A percentile compares a stretch with the other conserved stretches of the same genome.
phyloP scores from a whole-genome alignment of 176 grass and related monocot species.

The Typha latifolia region DNA sequence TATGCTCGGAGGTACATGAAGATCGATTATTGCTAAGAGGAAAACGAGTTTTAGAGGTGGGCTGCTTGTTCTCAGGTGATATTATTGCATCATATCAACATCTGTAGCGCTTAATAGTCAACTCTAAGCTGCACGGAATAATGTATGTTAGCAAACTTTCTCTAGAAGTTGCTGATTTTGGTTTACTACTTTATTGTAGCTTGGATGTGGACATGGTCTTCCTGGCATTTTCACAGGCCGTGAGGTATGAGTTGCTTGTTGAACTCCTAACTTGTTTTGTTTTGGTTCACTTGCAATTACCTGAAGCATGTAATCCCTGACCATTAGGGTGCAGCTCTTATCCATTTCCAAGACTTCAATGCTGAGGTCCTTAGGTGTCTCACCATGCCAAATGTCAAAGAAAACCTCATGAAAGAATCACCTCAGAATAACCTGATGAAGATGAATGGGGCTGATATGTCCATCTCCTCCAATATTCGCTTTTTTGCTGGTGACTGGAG shows the following conservation, averaged over 20 bases:
- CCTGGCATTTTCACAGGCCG: constrained; percentile 72
- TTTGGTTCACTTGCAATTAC: background rate
- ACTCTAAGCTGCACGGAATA: background rate
- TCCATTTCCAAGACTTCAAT: constrained; percentile 99
- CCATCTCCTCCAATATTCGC: constrained; percentile 27
- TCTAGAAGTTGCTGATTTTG: constrained; percentile 19
- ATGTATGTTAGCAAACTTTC: background rate
- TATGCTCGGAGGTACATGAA: constrained; percentile 43
- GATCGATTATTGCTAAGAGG: constrained; percentile 36
- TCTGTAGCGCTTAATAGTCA: background rate
- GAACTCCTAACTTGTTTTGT: constrained; percentile 2
- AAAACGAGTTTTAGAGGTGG: constrained; percentile 75
- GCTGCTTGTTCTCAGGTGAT: constrained; percentile 30
- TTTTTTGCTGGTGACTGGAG: constrained; percentile 96
- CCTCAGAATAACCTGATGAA: constrained; percentile 5
- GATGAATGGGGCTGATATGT: background rate
- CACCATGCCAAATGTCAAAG: constrained; percentile 85
- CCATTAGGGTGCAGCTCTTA: constrained; percentile 56
- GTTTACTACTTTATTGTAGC: constrained; percentile 38
- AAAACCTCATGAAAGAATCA: constrained; percentile 46
- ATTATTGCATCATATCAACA: background rate
- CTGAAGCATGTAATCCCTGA: background rate
- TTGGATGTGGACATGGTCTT: constrained; percentile 94
- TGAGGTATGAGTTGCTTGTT: constrained; percentile 32
- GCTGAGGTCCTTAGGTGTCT: constrained; percentile 78